Conservation (phyloP, 2,329 filamentous ascomycete species). For the Penicillium thymicola region DNA sequence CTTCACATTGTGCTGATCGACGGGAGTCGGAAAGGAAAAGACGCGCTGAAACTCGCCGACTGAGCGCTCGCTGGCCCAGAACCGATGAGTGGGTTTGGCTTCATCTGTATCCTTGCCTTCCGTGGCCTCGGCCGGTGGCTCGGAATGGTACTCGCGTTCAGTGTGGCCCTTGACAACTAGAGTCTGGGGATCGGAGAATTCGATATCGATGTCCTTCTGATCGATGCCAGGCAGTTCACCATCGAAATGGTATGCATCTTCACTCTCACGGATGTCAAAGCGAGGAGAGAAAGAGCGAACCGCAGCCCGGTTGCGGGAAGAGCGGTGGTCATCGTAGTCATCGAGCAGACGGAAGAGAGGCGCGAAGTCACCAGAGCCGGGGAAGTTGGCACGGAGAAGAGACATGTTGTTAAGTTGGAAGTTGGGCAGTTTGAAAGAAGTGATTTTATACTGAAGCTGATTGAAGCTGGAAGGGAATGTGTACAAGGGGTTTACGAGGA, state of each 20-base stretch:
- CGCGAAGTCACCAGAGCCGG: constrained; percentile 36
- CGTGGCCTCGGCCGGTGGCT: constrained; percentile 50
- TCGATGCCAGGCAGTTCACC: constrained; percentile 49
- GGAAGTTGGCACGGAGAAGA: constrained; percentile 31
- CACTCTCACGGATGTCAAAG: constrained; percentile 48
- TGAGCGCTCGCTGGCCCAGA: constrained; percentile 60
- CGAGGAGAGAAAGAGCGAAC: constrained; percentile 40
- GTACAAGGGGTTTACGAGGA: not conserved
- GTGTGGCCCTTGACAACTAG: constrained; percentile 46
- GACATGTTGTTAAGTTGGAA: constrained; percentile 29
- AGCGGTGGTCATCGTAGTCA: constrained; percentile 41
- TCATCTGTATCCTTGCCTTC: constrained; percentile 24
- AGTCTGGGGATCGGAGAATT: constrained; percentile 48
- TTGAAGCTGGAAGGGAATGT: not conserved
- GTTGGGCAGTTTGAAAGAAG: not conserved
- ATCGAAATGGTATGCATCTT: constrained; percentile 46
- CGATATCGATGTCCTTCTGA: constrained; percentile 47
- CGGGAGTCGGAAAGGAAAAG: constrained; percentile 57
- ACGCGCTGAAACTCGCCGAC: constrained; percentile 59
- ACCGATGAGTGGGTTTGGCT: constrained; percentile 42
- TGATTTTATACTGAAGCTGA: not conserved
- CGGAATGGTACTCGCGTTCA: constrained; percentile 35
- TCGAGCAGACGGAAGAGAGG: constrained; percentile 49
- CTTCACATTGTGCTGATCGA: constrained; percentile 60
- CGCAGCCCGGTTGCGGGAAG: constrained; percentile 15